These are phyloP conservation scores for Candida berthetii DNA, from an alignment of 805 yeast genomes.

Conservation along the genomic window DNA sequence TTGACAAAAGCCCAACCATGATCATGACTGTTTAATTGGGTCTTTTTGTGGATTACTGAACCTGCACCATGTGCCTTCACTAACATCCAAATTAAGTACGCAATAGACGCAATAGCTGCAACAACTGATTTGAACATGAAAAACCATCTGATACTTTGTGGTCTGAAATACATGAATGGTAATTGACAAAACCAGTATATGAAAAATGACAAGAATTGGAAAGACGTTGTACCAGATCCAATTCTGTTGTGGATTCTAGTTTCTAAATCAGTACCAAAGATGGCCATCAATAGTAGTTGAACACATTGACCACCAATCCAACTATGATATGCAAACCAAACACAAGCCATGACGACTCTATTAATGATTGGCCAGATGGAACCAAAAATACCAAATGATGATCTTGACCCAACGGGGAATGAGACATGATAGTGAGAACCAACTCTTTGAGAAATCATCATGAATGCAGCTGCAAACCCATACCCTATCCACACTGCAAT, in stretches of 20 bases:
- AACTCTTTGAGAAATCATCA: constrained; percentile 63
- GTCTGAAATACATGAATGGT: constrained; percentile 78
- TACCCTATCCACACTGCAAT: constrained; percentile 86
- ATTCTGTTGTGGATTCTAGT: constrained; percentile 62
- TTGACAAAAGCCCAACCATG: constrained; percentile 81
- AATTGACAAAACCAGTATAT: constrained; percentile 75
- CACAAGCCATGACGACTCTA: constrained; percentile 80
- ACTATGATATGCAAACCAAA: constrained; percentile 87
- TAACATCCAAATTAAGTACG: constrained; percentile 78
- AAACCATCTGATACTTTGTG: constrained; percentile 76
- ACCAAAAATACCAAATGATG: constrained; percentile 84
- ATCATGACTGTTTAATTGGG: constrained; percentile 49
- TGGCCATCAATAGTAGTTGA: constrained; percentile 65
- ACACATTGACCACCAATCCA: constrained; percentile 85
- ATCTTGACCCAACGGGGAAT: constrained; percentile 77
- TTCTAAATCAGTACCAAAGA: constrained; percentile 64
- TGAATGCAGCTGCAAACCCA: constrained; percentile 59
- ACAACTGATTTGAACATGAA: constrained; percentile 76
- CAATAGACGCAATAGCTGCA: constrained; percentile 80
- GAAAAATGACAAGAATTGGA: constrained; percentile 70
- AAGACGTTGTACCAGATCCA: constrained; percentile 58
- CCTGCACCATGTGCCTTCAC: constrained; percentile 79
- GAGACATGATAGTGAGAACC: constrained; percentile 80
- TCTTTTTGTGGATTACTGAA: constrained; percentile 53
- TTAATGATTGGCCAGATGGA: constrained; percentile 85